A percentile compares a stretch with the other conserved stretches of the same genome.
phyloP scores from a whole-genome alignment of 441 rosid species.

The Codiaeum variegatum region DNA sequence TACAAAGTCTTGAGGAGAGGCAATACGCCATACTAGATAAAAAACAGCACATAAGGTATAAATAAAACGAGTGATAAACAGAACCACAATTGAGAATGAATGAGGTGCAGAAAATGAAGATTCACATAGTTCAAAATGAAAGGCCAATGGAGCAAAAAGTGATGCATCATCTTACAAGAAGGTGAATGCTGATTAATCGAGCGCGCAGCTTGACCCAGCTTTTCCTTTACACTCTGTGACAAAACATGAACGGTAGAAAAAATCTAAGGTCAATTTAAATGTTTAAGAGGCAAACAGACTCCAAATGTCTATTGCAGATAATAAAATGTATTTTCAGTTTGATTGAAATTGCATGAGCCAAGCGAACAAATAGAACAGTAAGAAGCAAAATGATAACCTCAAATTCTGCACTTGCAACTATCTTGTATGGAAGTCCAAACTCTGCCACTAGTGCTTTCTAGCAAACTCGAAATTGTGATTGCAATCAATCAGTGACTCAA shows the following conservation, averaged over 20 bases:
- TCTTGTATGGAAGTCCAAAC: constrained; percentile 66
- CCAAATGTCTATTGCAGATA: too few relatives aligned
- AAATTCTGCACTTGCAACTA: constrained; percentile 60
- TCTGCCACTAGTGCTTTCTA: constrained; percentile 63
- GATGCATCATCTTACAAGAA: constrained; percentile 41
- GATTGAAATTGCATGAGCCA: background rate
- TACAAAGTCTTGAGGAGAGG: background rate
- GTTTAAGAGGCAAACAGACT: too few relatives aligned
- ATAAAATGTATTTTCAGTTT: constrained; percentile 1
- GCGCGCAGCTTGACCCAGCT: constrained; percentile 67
- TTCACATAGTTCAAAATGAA: constrained; percentile 1
- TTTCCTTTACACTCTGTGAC: constrained; percentile 64
- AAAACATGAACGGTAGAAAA: constrained; percentile 8
- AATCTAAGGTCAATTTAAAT: too few relatives aligned
- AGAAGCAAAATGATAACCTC: constrained; percentile 46
- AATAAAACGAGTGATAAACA: background rate
- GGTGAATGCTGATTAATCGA: constrained; percentile 41
- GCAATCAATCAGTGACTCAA: constrained; percentile 5
- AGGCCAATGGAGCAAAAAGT: background rate
- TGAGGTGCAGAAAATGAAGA: background rate
- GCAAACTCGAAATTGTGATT: constrained; percentile 16
- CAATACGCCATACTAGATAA: background rate
- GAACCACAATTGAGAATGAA: background rate
- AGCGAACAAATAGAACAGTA: background rate
- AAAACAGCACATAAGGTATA: too few relatives aligned